These are phyloP conservation scores for Candida alai DNA, from an alignment of 805 yeast genomes.

Conservation along the genomic window DNA sequence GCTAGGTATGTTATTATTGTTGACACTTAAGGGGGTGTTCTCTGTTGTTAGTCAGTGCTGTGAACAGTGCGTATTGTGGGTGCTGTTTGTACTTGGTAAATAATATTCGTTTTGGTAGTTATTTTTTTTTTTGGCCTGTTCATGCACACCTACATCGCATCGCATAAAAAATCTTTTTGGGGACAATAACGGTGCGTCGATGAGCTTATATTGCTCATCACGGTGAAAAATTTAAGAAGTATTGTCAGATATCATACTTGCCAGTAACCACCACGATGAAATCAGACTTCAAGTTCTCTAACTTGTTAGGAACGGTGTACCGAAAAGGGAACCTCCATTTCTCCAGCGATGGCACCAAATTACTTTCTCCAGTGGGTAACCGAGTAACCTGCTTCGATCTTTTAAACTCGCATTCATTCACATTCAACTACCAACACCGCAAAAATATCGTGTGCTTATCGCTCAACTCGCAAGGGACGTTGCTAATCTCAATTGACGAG, in stretches of 20 bases:
- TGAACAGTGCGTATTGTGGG: too few relatives aligned
- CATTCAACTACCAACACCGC: conserved; percentile 90
- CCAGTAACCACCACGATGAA: conserved; percentile 49
- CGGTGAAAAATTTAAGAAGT: not conserved
- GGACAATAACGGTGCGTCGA: too few relatives aligned
- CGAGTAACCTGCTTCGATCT: conserved; percentile 86
- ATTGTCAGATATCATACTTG: not conserved
- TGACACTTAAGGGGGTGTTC: too few relatives aligned
- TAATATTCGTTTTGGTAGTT: not conserved
- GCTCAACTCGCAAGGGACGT: conserved; percentile 74
- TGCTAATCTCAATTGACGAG: conserved; percentile 77
- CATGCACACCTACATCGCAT: too few relatives aligned
- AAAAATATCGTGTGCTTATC: conserved; percentile 78
- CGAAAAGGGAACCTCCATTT: conserved; percentile 86
- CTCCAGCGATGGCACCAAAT: conserved; percentile 78
- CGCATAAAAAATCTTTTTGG: too few relatives aligned
- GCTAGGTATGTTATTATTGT: not conserved
- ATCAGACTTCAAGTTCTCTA: conserved; percentile 85
- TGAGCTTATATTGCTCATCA: too few relatives aligned
- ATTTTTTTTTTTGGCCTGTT: conserved; percentile 1
- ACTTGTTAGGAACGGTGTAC: conserved; percentile 90
- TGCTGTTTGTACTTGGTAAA: not conserved
- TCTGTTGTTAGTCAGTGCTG: too few relatives aligned
- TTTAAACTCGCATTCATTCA: conserved; percentile 77
- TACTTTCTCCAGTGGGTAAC: conserved; percentile 92